These are phyloP conservation scores for Exutisphaerella laricina DNA, from an alignment of 2,329 filamentous ascomycete genomes.

Conservation along the genomic window DNA sequence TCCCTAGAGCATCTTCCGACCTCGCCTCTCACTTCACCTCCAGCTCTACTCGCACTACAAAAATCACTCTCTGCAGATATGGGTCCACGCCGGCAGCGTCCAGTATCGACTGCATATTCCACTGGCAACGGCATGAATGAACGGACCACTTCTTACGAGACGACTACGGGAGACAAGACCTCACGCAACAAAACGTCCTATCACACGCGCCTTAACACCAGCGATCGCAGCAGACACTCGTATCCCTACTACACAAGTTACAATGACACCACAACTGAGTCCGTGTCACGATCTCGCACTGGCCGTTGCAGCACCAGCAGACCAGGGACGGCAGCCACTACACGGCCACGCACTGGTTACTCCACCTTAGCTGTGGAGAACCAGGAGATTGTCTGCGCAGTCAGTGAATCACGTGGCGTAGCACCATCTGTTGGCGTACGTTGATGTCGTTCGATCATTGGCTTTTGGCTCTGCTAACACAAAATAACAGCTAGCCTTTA, in stretches of 20 bases:
- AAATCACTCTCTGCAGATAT: too few relatives aligned
- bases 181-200: slow-evolving; percentile 1
- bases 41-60: not conserved
- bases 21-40: not conserved
- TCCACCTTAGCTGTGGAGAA: slow-evolving; percentile 54
- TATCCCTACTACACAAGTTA: slow-evolving; percentile 10
- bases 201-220: slow-evolving; percentile 1
- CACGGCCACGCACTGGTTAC: slow-evolving; percentile 48
- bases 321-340: slow-evolving; percentile 33
- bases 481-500: slow-evolving; percentile 60
- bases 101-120: slow-evolving; percentile 6
- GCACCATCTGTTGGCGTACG: slow-evolving; percentile 74
- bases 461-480: not conserved
- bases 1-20: not conserved
- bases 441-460: not conserved
- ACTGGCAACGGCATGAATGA: not conserved
- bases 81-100: slow-evolving; percentile 4
- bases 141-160: not conserved
- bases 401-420: slow-evolving; percentile 82
- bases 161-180: not conserved
- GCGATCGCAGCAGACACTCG: slow-evolving; percentile 7
- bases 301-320: slow-evolving; percentile 20
- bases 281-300: slow-evolving; percentile 19
- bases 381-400: slow-evolving; percentile 78
- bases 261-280: slow-evolving; percentile 19